These are phyloP conservation scores for Amesomyces nigricolor DNA, from an alignment of 2,329 filamentous ascomycete genomes.

Conservation along the genomic window DNA sequence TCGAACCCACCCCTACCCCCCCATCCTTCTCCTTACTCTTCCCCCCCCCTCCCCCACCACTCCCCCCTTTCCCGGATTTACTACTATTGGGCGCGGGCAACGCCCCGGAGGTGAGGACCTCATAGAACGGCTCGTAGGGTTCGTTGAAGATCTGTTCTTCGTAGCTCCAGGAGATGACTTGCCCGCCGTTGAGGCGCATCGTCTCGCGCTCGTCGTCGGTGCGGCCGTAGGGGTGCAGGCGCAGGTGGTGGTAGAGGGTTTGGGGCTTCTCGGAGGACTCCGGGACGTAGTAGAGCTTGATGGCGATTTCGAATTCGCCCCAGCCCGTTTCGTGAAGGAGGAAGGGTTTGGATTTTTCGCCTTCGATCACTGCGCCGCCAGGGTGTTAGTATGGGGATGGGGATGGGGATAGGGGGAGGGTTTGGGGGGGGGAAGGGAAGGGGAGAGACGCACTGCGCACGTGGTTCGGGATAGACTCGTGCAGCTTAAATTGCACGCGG, in stretches of 20 bases:
- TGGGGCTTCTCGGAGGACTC: conserved; percentile 90
- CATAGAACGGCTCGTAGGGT: conserved; percentile 87
- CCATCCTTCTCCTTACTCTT: conserved; percentile 41
- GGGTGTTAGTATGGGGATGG: background rate
- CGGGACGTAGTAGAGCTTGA: conserved; percentile 88
- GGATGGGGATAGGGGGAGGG: background rate
- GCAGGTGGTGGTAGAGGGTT: conserved; percentile 88
- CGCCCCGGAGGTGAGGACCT: conserved; percentile 71
- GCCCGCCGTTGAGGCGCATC: conserved; percentile 51
- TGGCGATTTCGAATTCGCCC: conserved; percentile 95
- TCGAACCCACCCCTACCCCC: conserved; percentile 35
- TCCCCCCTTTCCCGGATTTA: background rate
- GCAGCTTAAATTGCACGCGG: conserved; percentile 95
- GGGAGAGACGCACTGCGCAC: conserved; percentile 57
- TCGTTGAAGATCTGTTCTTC: conserved; percentile 98
- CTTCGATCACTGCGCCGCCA: conserved; percentile 56
- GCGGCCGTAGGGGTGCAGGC: conserved; percentile 83
- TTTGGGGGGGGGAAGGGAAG: background rate
- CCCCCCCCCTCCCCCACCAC: conserved; percentile 41
- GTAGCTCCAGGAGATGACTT: conserved; percentile 74
- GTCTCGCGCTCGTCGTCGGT: conserved; percentile 66
- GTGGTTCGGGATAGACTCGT: conserved; percentile 92
- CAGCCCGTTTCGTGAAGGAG: conserved; percentile 89
- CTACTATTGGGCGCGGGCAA: conserved; percentile 36
- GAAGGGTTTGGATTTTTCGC: conserved; percentile 63